Base-by-base conservation (phyloP, 1,284 basidiomycete genomes). In the Anthracocystis walkeri region DNA sequence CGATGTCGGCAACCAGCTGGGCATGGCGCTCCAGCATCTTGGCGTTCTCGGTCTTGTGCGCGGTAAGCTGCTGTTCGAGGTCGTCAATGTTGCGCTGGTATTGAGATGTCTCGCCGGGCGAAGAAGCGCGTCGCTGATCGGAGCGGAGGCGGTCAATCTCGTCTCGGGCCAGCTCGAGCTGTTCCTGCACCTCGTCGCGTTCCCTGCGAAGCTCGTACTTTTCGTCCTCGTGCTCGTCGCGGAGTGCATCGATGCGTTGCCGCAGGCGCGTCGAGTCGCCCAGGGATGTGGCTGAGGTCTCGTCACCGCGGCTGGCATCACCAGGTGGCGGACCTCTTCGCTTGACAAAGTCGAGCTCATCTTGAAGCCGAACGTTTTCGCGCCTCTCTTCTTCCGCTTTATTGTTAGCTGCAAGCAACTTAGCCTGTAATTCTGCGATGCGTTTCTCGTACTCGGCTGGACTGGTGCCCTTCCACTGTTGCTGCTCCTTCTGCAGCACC, bases 401-500 rank as follows among this genome's bases (percentile, higher is more conserved):
- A 29, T 65, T 66, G 58, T 72, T 64, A 58, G 73, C 77, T 23
- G 67, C 49, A 11, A 70, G 58, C 14, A 76, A 54, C 53, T 70
- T 61, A 12, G 61, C 61, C 40, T 80, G 75, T 1, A 82, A 58
- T 2, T 73, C 75, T 23, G 62, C 49, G 46, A 77, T 60, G 49
- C 53, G 69, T 59, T 64, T 56, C 8, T 77, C 70, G 64, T 64
- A 64, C 45, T 73, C 61, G 4, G 57, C 57, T 14, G 70, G 65
- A 38, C 49, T 58, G 42, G 66, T 67, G 42, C 67, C 59, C 46
- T 80, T 73, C 74, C 81, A 79, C 25, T 67, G 74, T 53, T 81
- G 76, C 48, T 78, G 77, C 59, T 82, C 78, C 50, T 78, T 77
- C 61, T 81, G 79, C 8, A 77, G 67, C 18, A 79, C 66, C 52